Evolutionary conservation across 2,329 filamentous ascomycete species (phyloP).

Genomic region (Herpotrichia juniperi): DNA sequence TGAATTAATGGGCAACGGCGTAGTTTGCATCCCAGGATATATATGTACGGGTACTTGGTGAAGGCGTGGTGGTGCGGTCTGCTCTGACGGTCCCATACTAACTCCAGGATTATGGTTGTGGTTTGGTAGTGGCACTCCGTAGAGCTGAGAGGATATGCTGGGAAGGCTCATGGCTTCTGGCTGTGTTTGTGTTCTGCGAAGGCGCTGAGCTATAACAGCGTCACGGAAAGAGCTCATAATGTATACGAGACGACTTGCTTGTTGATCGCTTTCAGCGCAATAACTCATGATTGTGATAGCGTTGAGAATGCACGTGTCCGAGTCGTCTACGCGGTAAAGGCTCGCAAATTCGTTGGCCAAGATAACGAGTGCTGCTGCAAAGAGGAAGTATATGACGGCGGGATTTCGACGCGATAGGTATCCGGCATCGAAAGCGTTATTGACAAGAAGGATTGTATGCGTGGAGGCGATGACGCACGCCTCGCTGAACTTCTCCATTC

Average conservation of each 20-base stretch:
- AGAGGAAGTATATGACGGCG: constrained; percentile 50
- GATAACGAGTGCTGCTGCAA: constrained; percentile 48
- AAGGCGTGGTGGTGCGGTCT: constrained; percentile 26
- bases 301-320: constrained; percentile 45
- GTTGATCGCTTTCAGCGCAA: constrained; percentile 48
- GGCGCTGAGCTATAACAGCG: constrained; percentile 40
- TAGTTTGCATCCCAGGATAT: constrained; percentile 42
- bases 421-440: constrained; percentile 49
- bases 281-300: constrained; percentile 49
- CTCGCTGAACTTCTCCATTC: constrained; percentile 57
- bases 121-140: constrained; percentile 25
- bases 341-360: constrained; percentile 48
- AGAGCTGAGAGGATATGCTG: constrained; percentile 42
- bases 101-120: constrained; percentile 5
- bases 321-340: constrained; percentile 39
- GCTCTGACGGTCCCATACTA: constrained; percentile 9
- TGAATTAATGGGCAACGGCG: constrained; percentile 27
- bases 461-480: constrained; percentile 50
- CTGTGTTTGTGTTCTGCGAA: constrained; percentile 31
- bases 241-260: constrained; percentile 46
- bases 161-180: constrained; percentile 30
- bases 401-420: constrained; percentile 48
- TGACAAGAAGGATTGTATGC: constrained; percentile 48
- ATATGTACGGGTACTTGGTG: constrained; percentile 45
- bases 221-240: constrained; percentile 47